Evolutionary conservation across 2,329 filamentous ascomycete genomes (phyloP).

Genomic region (Talaromyces funiculosus): DNA sequence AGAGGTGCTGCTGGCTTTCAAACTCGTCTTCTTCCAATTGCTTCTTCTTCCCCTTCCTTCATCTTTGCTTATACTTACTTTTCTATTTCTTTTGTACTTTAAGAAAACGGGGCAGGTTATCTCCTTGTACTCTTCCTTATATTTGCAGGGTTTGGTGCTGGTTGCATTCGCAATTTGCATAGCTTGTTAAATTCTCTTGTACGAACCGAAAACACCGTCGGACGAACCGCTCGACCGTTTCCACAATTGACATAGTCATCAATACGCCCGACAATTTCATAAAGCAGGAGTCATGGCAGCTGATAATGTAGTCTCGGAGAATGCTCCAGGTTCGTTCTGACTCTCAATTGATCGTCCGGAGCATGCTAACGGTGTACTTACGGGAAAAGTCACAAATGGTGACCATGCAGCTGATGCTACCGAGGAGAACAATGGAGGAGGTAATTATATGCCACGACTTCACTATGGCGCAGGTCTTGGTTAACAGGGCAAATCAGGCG

Average conservation of each 20-base stretch:
- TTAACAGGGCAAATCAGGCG: constrained; percentile 32
- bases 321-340: constrained; percentile 33
- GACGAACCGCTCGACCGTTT: not conserved
- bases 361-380: constrained; percentile 16
- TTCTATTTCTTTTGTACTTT: constrained; percentile 17
- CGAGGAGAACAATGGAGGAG: constrained; percentile 33
- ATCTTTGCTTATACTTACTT: not conserved
- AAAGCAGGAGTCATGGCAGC: constrained; percentile 32
- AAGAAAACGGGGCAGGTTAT: not conserved
- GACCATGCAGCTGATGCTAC: constrained; percentile 27
- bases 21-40: constrained; percentile 11
- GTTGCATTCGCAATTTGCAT: constrained; percentile 8
- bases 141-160: constrained; percentile 7
- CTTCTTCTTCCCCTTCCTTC: not conserved
- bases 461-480: not conserved
- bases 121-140: constrained; percentile 14
- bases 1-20: constrained; percentile 18
- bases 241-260: not conserved
- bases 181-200: constrained; percentile 1
- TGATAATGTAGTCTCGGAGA: constrained; percentile 35
- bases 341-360: not conserved
- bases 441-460: constrained; percentile 21
- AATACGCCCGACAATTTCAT: not conserved
- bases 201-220: not conserved
- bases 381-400: constrained; percentile 31